These are phyloP conservation scores for Mucor irregularis DNA, from an alignment of 371 early-diverging fungal genomes.

Conservation along the genomic window DNA sequence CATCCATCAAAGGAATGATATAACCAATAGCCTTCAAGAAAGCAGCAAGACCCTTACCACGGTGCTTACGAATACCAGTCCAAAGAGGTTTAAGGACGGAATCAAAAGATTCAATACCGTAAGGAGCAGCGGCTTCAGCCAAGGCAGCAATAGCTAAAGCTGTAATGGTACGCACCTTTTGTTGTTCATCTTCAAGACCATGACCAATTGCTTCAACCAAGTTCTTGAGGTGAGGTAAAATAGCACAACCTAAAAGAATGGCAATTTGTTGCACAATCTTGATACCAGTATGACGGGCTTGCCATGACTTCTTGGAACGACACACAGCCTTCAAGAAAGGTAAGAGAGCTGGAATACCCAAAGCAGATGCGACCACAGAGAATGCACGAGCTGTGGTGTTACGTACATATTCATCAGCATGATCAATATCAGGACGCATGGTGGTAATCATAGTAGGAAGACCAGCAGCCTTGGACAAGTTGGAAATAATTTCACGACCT, in stretches of 20 bases:
- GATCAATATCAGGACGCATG: constrained; percentile 98
- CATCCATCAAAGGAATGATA: constrained; percentile 96
- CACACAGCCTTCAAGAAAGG: constrained; percentile 98
- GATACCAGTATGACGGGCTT: constrained; percentile 98
- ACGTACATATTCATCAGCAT: constrained; percentile 96
- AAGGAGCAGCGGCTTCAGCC: constrained; percentile 97
- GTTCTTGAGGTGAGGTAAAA: constrained; percentile 91
- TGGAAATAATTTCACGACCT: constrained; percentile 97
- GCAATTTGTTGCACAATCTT: constrained; percentile 97
- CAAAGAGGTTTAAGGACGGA: constrained; percentile 88
- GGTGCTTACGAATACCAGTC: constrained; percentile 92
- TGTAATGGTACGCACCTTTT: constrained; percentile 94
- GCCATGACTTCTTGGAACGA: constrained; percentile 94
- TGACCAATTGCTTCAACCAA: constrained; percentile 90
- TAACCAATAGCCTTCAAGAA: constrained; percentile 97
- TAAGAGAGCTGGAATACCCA: constrained; percentile 92
- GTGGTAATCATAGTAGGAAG: constrained; percentile 97
- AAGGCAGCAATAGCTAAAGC: constrained; percentile 94
- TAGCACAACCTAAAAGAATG: constrained; percentile 90
- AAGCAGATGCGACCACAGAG: constrained; percentile 95
- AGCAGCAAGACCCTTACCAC: constrained; percentile 96
- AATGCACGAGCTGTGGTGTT: constrained; percentile 98
- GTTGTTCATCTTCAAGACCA: constrained; percentile 94
- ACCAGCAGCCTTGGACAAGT: constrained; percentile 97
- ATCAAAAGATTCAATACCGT: constrained; percentile 98